These are phyloP conservation scores for Aspergillus sclerotioniger DNA, from an alignment of 495 filamentous ascomycete species.

Conservation along the genomic window DNA sequence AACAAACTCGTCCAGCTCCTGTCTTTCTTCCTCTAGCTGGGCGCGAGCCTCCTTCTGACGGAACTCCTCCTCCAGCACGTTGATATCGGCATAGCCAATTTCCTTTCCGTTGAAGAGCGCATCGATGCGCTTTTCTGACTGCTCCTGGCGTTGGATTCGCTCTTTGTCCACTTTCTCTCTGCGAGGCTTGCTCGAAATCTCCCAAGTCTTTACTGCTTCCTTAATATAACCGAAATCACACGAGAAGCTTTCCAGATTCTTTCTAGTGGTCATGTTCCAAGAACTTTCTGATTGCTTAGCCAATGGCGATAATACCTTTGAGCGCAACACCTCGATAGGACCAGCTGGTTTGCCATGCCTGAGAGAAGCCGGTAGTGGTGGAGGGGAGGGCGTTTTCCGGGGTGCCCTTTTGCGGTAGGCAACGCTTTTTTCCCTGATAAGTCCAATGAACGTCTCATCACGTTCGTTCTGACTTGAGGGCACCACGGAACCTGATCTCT, in stretches of 20 bases:
- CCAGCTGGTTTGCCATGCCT: constrained; percentile 23
- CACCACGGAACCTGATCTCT: constrained; percentile 18
- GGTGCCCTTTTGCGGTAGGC: constrained; percentile 29
- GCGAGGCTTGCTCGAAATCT: constrained; percentile 38
- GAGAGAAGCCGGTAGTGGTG: constrained; percentile 33
- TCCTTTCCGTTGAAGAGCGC: constrained; percentile 57
- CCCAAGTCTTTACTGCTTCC: constrained; percentile 45
- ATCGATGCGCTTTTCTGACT: constrained; percentile 54
- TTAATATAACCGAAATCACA: constrained; percentile 53
- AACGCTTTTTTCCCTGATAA: constrained; percentile 47
- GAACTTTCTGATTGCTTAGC: constrained; percentile 36
- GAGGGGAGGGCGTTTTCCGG: constrained; percentile 24
- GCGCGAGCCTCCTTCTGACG: constrained; percentile 51
- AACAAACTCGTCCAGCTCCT: constrained; percentile 54
- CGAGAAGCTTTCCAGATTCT: constrained; percentile 32
- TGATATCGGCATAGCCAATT: constrained; percentile 62
- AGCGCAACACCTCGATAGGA: constrained; percentile 35
- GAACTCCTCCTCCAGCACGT: constrained; percentile 58
- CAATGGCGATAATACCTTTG: constrained; percentile 34
- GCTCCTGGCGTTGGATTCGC: constrained; percentile 51
- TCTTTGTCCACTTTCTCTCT: constrained; percentile 47
- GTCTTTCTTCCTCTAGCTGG: constrained; percentile 55
- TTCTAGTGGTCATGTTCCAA: constrained; percentile 35
- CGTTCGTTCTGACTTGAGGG: constrained; percentile 24
- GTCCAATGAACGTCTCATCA: constrained; percentile 46